These are phyloP conservation scores for Pisolithus thermaeus DNA, from an alignment of 1,284 basidiomycete genomes.

Conservation along the genomic window DNA sequence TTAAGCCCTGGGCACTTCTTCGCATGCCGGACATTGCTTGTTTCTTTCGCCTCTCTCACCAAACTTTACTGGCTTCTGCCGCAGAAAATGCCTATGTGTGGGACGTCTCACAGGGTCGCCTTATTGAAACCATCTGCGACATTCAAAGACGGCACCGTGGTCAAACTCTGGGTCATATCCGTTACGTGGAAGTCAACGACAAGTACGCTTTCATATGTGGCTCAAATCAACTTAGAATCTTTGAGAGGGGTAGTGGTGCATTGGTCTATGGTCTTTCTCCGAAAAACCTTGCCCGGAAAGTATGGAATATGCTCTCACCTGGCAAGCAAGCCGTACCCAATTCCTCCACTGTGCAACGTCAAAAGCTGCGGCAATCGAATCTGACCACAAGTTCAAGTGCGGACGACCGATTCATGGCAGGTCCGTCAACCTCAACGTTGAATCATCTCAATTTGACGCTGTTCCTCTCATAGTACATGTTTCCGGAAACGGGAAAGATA, in stretches of 20 bases:
- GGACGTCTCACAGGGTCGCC: constrained; percentile 46
- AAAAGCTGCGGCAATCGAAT: constrained; percentile 11
- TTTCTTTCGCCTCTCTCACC: constrained; percentile 66
- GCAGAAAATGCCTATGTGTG: constrained; percentile 47
- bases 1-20: constrained; percentile 55
- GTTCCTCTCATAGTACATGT: constrained; percentile 46
- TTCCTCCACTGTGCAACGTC: constrained; percentile 16
- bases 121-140: constrained; percentile 42
- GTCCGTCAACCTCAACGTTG: constrained; percentile 10
- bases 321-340: constrained; percentile 13
- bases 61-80: constrained; percentile 49
- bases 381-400: background rate
- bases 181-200: constrained; percentile 62
- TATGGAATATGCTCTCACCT: constrained; percentile 23
- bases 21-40: constrained; percentile 38
- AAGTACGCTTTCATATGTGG: constrained; percentile 60
- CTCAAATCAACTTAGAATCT: constrained; percentile 42
- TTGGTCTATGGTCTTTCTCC: constrained; percentile 39
- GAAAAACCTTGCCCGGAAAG: constrained; percentile 22
- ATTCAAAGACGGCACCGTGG: constrained; percentile 28
- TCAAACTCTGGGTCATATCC: constrained; percentile 35
- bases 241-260: constrained; percentile 41
- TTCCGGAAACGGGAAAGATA: constrained; percentile 49
- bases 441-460: background rate
- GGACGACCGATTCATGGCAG: constrained; percentile 21